phyloP scores from a whole-genome alignment of 176 grass and related monocot species.

The Aechmea fasciata region DNA sequence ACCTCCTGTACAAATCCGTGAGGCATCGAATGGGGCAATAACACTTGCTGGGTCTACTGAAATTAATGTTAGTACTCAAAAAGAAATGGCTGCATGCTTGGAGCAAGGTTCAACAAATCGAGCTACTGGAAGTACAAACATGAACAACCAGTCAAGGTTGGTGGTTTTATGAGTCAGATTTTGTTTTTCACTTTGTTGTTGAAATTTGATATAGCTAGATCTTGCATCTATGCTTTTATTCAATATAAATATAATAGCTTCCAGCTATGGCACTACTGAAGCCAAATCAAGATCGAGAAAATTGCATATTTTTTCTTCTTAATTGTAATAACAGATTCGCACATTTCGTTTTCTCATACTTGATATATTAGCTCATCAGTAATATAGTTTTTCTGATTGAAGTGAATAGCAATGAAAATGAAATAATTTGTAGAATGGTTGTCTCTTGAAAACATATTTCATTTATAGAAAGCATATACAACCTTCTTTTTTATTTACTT shows the following conservation, averaged over 20 bases:
- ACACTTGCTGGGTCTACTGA: conserved; percentile 89
- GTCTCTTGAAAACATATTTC: too few relatives aligned
- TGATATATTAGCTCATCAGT: background rate
- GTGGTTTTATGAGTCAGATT: background rate
- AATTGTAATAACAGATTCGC: background rate
- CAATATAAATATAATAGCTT: background rate
- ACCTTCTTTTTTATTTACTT: too few relatives aligned
- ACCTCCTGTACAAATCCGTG: conserved; percentile 90
- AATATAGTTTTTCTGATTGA: background rate
- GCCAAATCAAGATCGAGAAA: background rate
- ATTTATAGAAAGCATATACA: too few relatives aligned
- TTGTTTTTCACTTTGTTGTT: conserved; percentile 6
- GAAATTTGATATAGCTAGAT: background rate
- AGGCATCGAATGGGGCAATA: conserved; percentile 91
- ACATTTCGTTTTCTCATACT: background rate
- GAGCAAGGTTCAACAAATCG: conserved; percentile 80
- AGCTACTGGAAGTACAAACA: conserved; percentile 92
- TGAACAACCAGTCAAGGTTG: conserved; percentile 99
- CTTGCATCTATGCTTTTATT: background rate
- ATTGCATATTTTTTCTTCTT: background rate
- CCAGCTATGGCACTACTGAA: background rate
- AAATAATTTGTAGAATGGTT: too few relatives aligned
- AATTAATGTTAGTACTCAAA: conserved; percentile 68
- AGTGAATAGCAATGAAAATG: background rate
- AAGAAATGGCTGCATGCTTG: conserved; percentile 82